Conservation (phyloP, 2,329 filamentous ascomycete species). For the Mycogone perniciosa region DNA sequence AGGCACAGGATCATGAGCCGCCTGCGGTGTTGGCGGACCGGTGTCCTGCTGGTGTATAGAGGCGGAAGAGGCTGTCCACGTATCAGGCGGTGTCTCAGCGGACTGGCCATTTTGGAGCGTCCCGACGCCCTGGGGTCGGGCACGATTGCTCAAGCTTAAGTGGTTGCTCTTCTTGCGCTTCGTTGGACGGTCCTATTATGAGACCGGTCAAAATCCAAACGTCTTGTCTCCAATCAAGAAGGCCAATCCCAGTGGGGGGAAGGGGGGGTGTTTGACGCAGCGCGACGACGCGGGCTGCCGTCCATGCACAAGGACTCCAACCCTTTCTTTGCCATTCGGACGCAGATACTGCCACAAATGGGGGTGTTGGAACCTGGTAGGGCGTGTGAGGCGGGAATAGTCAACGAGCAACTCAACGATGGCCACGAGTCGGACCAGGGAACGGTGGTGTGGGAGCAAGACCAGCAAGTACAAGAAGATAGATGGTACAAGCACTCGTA, state of each 20-base stretch:
- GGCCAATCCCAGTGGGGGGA: slow-evolving; percentile 6
- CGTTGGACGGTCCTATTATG: background rate
- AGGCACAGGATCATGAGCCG: slow-evolving; percentile 1
- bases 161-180: slow-evolving; percentile 10
- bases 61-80: background rate
- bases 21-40: slow-evolving; percentile 5
- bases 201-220: slow-evolving; percentile 12
- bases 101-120: background rate
- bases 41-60: slow-evolving; percentile 1
- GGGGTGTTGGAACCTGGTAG: slow-evolving; percentile 7
- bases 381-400: slow-evolving; percentile 2
- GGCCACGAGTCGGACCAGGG: background rate
- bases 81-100: background rate
- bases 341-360: slow-evolving; percentile 1
- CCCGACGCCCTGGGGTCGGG: background rate
- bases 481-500: no score
- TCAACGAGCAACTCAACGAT: background rate
- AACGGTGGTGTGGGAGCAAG: background rate
- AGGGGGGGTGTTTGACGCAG: background rate
- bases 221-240: background rate
- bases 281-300: slow-evolving; percentile 1
- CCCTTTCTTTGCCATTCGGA: background rate
- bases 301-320: background rate
- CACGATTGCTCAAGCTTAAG: background rate
- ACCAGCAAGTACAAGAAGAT: background rate